phyloP scores from a whole-genome alignment of 495 filamentous ascomycete genomes.

The Penicillium riverlandense region DNA sequence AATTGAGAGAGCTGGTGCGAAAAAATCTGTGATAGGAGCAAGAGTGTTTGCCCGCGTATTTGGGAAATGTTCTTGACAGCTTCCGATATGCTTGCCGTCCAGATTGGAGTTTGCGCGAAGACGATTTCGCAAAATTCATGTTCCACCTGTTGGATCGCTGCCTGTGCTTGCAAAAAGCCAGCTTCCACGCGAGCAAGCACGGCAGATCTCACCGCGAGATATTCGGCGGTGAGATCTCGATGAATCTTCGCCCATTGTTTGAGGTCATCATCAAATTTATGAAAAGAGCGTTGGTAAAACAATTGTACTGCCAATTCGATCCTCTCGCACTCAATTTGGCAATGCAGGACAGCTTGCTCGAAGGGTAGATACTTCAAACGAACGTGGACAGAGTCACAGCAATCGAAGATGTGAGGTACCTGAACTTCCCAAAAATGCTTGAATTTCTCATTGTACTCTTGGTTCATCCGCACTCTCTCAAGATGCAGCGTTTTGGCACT shows the following conservation, averaged over 20 bases:
- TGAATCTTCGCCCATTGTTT: neutral
- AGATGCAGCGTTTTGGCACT: no score
- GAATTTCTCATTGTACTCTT: no score
- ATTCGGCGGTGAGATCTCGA: neutral
- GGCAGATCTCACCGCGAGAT: neutral
- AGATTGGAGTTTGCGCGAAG: slow-evolving; percentile 1
- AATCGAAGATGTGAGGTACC: no score
- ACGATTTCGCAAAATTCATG: slow-evolving; percentile 12
- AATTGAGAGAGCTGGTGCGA: no score
- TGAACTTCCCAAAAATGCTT: no score
- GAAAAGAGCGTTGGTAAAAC: no score
- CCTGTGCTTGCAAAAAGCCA: neutral
- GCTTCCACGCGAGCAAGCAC: neutral
- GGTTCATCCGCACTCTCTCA: no score
- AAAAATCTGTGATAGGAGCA: neutral
- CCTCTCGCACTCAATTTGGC: no score
- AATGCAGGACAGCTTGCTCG: no score
- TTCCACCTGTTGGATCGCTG: neutral
- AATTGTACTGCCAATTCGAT: no score
- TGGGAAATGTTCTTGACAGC: neutral
- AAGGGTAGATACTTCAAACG: no score
- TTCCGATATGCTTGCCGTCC: neutral
- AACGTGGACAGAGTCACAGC: no score
- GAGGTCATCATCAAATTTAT: neutral
- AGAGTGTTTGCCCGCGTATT: neutral